Base-by-base conservation (phyloP, 2,329 filamentous ascomycete genomes). In the Pseudogymnoascus sp. region DNA sequence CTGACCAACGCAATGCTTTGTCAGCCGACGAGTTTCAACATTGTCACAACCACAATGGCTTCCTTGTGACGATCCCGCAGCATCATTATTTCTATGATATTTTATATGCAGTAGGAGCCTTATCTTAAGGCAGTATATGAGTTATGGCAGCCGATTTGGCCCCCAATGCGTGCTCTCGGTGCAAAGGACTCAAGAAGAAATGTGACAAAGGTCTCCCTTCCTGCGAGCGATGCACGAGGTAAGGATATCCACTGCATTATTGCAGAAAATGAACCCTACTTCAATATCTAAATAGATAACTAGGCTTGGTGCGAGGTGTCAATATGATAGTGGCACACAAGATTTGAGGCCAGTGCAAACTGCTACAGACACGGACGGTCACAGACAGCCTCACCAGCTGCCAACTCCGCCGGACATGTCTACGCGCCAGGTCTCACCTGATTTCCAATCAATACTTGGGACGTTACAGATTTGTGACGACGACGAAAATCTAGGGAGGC, bases 171-270 rank as follows among this genome's bases (percentile, higher is more conserved):
- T 65, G 64, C 28, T 19, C 45, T 38, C 60, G 60, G 39, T 66
- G 65, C 52, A 65, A 62, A 52, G 28, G 62, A 7, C 63, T 62
- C 11, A 66, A 66, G 63, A 66, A 66, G 60, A 65, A 62, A 33
- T 66, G 65, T 33, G 65, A 66, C 23, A 65, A 65, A 59, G 36
- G 39, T 4, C 30, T 66, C 16, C 63, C 65, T 12, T 36, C 58
- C 7, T 66, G 65, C 11, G 25, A 41, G 5, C 42, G 63, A 38
- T 66, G 65, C 55, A 39, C 60, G 16, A 66, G 55, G 65, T 66
- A 60, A 59, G 52, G 19, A 55, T 22, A 33, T 22, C n/a, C 28
- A 8, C 23, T 23, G 41, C 23, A 16, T 16, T 38, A 23, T 36
- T 35, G n/a, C 36, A 35, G 59, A 16, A 35, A 28, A 38, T n/a